Base-by-base conservation (phyloP, 768 basidiomycete species). In the Podaxis rugospora region DNA sequence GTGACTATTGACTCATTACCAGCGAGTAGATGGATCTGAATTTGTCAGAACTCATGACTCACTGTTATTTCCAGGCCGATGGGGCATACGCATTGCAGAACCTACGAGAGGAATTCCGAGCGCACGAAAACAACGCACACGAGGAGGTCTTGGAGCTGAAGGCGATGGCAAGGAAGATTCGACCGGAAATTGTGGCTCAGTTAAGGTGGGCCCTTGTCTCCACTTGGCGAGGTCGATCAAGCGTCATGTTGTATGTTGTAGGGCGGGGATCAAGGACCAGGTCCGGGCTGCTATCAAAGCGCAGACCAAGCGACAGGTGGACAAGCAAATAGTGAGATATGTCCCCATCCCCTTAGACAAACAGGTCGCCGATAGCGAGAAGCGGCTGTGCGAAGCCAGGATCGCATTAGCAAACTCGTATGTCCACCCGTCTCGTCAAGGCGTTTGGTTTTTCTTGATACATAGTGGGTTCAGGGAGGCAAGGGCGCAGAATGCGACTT, bases 371-470 rank as follows among this genome's bases (percentile, higher is more conserved):
- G 78, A 83, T 62, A 80, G 72, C 57, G 75, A 76, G 59, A 69
- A 70, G 54, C 77, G 80, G 59, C 64, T 86, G 49, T 66, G 69
- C 16, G 76, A 78, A 6, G 75, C 83, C 50, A 75, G 74, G 61
- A 71, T 74, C 35, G 80, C 83, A 9, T 67, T 83, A 23, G 64
- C 53, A 13, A 87, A 87, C 70, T 84, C 84, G 86, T 87, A 63
- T 63, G 82, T 78, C 13, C 28, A 36, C 9, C 13, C 16, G n/a
- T 13, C 3, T 42, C 21, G 11, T 40, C 40, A 37, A 27, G 49
- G 9, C 55, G 35, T 18, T 9, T 25, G 32, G 7, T 6, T 32
- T 21, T 14, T n/a, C n/a, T 14, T 61, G 13, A 59, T 11, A 18
- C 55, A 28, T 13, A n/a, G 39, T 39, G 2, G 25, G 2, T 36